phyloP scores from a whole-genome alignment of 139 green algal genomes.

The Picochlorum sp. region DNA sequence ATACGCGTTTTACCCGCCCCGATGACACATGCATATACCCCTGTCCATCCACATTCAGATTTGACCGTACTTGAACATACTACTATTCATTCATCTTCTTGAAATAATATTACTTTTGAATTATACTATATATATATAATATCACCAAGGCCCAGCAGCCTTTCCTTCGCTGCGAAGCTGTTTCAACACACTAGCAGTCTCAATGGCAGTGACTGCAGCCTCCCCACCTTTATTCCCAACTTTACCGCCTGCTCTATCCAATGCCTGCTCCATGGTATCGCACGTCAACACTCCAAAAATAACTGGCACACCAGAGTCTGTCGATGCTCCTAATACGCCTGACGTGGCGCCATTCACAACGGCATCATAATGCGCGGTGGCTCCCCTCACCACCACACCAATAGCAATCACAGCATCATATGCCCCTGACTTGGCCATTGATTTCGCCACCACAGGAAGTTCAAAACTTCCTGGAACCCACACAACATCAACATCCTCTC shows the following conservation, averaged over 20 bases:
- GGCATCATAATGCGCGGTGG: constrained; percentile 95
- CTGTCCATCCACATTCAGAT: no score
- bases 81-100: no score
- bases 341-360: constrained; percentile 75
- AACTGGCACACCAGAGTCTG: constrained; percentile 70
- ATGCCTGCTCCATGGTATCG: constrained; percentile 89
- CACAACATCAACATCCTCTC: constrained; percentile 59
- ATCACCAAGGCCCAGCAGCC: constrained; percentile 35
- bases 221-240: constrained; percentile 93
- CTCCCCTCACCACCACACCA: constrained; percentile 82
- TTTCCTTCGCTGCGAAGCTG: constrained; percentile 38
- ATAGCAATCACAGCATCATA: constrained; percentile 88
- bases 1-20: no score
- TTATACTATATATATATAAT: not conserved
- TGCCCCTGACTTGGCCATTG: constrained; percentile 75
- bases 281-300: constrained; percentile 94
- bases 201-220: constrained; percentile 74
- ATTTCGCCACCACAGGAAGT: constrained; percentile 83
- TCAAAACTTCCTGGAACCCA: constrained; percentile 96
- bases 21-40: no score
- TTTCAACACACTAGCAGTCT: constrained; percentile 73
- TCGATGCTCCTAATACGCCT: constrained; percentile 60
- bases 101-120: not conserved
- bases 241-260: constrained; percentile 92
- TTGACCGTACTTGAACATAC: no score